Conservation (phyloP, 176 grass and related monocot genomes). For the Oryza punctata region DNA sequence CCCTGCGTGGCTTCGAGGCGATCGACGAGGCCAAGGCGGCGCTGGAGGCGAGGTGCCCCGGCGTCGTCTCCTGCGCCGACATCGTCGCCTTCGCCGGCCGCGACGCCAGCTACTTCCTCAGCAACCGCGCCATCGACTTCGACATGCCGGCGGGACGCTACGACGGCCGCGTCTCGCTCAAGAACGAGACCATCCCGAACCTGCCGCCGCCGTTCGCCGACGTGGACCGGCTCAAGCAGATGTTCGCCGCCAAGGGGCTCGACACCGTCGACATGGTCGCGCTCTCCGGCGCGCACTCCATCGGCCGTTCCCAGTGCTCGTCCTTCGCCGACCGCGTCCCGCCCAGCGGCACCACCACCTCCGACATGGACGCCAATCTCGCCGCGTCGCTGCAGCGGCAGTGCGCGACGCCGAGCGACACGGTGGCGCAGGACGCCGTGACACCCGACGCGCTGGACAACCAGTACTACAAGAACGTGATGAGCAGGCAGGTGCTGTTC, state of each 20-base stretch:
- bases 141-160: conserved; percentile 32
- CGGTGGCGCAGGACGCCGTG: conserved; percentile 35
- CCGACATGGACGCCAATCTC: neutral
- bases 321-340: conserved; percentile 36
- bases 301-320: conserved; percentile 43
- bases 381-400: neutral
- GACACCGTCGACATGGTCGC: conserved; percentile 7
- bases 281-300: conserved; percentile 51
- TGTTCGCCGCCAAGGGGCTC: conserved; percentile 37
- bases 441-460: conserved; percentile 34
- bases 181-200: neutral
- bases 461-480: conserved; percentile 49
- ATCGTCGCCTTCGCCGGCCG: conserved; percentile 53
- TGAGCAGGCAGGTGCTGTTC: conserved; percentile 32
- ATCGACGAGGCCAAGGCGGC: conserved; percentile 41
- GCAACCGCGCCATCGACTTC: conserved; percentile 9
- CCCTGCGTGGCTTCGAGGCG: conserved; percentile 38
- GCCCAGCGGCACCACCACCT: neutral
- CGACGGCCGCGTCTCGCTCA: conserved; percentile 40
- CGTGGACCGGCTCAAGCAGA: neutral
- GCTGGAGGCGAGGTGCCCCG: neutral
- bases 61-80: conserved; percentile 44
- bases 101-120: conserved; percentile 39
- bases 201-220: conserved; percentile 4
- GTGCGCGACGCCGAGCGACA: conserved; percentile 1